These are phyloP conservation scores for Talaromyces thailandensis DNA, from an alignment of 495 filamentous ascomycete species.

Conservation along the genomic window DNA sequence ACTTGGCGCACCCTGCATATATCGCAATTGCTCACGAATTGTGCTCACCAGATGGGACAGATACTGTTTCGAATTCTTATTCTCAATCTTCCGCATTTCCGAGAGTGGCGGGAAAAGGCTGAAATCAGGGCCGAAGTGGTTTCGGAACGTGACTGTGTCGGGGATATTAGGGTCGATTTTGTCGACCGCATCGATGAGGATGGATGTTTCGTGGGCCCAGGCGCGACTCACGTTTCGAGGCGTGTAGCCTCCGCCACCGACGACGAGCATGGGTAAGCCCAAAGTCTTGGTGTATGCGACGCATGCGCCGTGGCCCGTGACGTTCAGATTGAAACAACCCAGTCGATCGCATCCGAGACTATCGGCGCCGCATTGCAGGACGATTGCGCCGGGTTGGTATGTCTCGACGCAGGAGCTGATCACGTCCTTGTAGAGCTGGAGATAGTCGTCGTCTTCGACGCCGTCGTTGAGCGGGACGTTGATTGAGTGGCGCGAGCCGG, in stretches of 20 bases:
- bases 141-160: slow-evolving; percentile 61
- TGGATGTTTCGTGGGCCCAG: slow-evolving; percentile 92
- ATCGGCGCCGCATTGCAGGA: slow-evolving; percentile 94
- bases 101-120: slow-evolving; percentile 70
- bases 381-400: slow-evolving; percentile 80
- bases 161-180: slow-evolving; percentile 66
- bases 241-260: slow-evolving; percentile 96
- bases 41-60: slow-evolving; percentile 64
- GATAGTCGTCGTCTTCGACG: slow-evolving; percentile 89
- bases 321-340: slow-evolving; percentile 94
- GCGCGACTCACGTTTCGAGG: slow-evolving; percentile 91
- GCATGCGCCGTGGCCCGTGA: slow-evolving; percentile 85
- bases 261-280: slow-evolving; percentile 70
- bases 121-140: slow-evolving; percentile 71
- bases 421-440: slow-evolving; percentile 71
- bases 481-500: slow-evolving; percentile 54
- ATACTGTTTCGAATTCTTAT: slow-evolving; percentile 70
- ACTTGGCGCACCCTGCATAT: slow-evolving; percentile 75
- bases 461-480: slow-evolving; percentile 66
- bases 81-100: slow-evolving; percentile 59
- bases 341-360: slow-evolving; percentile 88
- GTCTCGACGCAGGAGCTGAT: slow-evolving; percentile 64
- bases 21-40: slow-evolving; percentile 77
- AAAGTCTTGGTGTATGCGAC: slow-evolving; percentile 77
- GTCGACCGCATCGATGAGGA: slow-evolving; percentile 69